These are phyloP conservation scores for Elsinoe australis DNA, from an alignment of 2,329 filamentous ascomycete genomes.

Conservation along the genomic window DNA sequence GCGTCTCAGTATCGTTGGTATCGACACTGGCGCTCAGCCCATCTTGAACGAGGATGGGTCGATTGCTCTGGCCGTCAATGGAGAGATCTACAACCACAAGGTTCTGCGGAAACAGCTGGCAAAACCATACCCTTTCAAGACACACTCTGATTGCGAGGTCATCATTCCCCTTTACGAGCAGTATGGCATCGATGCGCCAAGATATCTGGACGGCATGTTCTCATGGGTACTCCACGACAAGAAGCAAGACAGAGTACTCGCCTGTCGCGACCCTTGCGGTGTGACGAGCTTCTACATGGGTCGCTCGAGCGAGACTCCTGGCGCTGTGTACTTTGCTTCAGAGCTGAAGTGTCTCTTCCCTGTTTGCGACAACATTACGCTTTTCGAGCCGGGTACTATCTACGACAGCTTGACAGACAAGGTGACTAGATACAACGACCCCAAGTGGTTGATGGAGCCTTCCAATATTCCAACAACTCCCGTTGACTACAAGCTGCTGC, in stretches of 20 bases:
- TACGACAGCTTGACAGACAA: constrained; percentile 89
- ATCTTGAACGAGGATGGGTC: constrained; percentile 83
- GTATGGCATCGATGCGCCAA: constrained; percentile 84
- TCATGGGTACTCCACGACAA: constrained; percentile 98
- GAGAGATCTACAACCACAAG: constrained; percentile 99
- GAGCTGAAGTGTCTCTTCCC: constrained; percentile 89
- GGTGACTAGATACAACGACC: constrained; percentile 82
- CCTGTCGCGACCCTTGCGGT: constrained; percentile 91
- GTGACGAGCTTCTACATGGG: constrained; percentile 97
- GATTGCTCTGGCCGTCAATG: constrained; percentile 92
- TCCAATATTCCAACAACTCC: constrained; percentile 68
- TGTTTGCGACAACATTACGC: constrained; percentile 89
- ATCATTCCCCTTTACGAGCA: constrained; percentile 96
- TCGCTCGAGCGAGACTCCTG: constrained; percentile 70
- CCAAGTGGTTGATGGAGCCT: constrained; percentile 79
- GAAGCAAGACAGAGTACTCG: constrained; percentile 82
- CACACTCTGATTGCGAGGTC: constrained; percentile 95
- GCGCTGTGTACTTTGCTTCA: constrained; percentile 88
- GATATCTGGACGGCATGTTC: constrained; percentile 97
- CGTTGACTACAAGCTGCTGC: constrained; percentile 73
- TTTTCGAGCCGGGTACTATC: constrained; percentile 91
- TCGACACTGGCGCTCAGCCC: constrained; percentile 93
- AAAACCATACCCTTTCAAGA: constrained; percentile 91
- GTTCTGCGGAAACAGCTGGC: constrained; percentile 82
- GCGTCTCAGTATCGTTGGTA: constrained; percentile 92